Conservation (phyloP, 805 yeast species). For the Ogataea angusta region DNA sequence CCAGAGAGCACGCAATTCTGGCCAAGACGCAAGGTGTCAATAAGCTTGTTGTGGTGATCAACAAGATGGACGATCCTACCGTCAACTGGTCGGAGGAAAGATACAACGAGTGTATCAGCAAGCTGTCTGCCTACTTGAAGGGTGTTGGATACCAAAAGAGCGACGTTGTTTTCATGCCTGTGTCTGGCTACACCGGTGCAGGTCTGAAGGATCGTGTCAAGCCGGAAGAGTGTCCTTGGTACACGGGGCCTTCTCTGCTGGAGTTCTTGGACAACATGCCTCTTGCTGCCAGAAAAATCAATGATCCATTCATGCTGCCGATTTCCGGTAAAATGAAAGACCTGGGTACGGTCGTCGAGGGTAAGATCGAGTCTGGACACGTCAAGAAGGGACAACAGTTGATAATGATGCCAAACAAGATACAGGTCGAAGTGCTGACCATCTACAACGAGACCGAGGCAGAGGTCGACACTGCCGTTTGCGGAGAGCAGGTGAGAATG, state of each 20-base stretch:
- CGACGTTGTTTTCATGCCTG: conserved; percentile 92
- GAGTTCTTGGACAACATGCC: conserved; percentile 85
- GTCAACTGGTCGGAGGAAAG: conserved; percentile 95
- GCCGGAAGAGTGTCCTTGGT: conserved; percentile 82
- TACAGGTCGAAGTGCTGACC: conserved; percentile 76
- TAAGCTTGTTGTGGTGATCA: conserved; percentile 86
- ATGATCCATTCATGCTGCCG: conserved; percentile 97
- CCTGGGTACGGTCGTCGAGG: conserved; percentile 96
- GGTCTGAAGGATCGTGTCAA: conserved; percentile 86
- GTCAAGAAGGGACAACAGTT: conserved; percentile 74
- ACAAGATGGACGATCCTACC: conserved; percentile 99
- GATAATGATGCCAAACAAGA: conserved; percentile 89
- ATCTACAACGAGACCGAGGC: conserved; percentile 94
- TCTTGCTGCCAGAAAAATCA: conserved; percentile 78
- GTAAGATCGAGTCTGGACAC: conserved; percentile 96
- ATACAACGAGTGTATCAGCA: conserved; percentile 90
- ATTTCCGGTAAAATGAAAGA: conserved; percentile 93
- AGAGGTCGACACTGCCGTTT: conserved; percentile 83
- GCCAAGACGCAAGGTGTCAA: conserved; percentile 99
- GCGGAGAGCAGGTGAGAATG: conserved; percentile 97
- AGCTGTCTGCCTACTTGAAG: conserved; percentile 72
- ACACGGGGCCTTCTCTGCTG: conserved; percentile 84
- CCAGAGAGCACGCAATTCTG: conserved; percentile 94
- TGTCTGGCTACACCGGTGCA: conserved; percentile 96
- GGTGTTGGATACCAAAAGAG: conserved; percentile 89